phyloP scores from a whole-genome alignment of 805 yeast genomes.

The Starmerella kuoi region DNA sequence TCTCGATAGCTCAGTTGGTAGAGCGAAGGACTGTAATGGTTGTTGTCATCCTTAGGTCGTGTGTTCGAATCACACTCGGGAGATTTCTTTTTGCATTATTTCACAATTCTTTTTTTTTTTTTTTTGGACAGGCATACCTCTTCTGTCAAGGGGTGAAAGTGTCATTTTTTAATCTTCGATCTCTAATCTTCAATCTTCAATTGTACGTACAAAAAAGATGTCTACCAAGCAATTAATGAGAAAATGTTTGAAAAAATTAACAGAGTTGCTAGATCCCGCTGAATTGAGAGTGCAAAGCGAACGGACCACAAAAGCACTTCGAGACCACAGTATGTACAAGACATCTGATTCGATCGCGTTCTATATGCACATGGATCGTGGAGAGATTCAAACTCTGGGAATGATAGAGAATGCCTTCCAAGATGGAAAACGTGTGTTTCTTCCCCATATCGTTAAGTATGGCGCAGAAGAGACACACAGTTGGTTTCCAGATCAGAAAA shows the following conservation, averaged over 20 bases:
- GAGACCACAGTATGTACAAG: constrained; percentile 32
- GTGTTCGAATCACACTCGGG: constrained; percentile 26
- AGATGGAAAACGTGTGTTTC: constrained; percentile 33
- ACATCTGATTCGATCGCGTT: constrained; percentile 44
- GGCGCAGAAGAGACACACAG: constrained; percentile 6
- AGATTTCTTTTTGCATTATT: constrained; percentile 10
- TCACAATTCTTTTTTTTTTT: no score
- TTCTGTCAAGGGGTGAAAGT: no score
- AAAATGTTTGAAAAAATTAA: constrained; percentile 6
- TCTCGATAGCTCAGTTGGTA: constrained; percentile 27
- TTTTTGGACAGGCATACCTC: no score
- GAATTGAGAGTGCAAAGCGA: constrained; percentile 13
- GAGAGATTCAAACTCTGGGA: constrained; percentile 52
- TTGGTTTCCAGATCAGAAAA: constrained; percentile 26
- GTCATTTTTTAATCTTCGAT: no score
- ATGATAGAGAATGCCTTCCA: constrained; percentile 44
- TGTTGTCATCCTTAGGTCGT: constrained; percentile 23
- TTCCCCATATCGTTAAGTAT: constrained; percentile 31
- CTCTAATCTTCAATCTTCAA: no score
- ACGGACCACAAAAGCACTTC: constrained; percentile 20
- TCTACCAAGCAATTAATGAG: constrained; percentile 17
- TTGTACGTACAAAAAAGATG: no score
- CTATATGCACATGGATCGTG: constrained; percentile 63
- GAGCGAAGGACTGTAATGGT: constrained; percentile 26
- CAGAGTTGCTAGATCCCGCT: constrained; percentile 4